These are phyloP conservation scores for Phellinidium pouzarii DNA, from an alignment of 1,284 basidiomycete genomes.

Conservation along the genomic window DNA sequence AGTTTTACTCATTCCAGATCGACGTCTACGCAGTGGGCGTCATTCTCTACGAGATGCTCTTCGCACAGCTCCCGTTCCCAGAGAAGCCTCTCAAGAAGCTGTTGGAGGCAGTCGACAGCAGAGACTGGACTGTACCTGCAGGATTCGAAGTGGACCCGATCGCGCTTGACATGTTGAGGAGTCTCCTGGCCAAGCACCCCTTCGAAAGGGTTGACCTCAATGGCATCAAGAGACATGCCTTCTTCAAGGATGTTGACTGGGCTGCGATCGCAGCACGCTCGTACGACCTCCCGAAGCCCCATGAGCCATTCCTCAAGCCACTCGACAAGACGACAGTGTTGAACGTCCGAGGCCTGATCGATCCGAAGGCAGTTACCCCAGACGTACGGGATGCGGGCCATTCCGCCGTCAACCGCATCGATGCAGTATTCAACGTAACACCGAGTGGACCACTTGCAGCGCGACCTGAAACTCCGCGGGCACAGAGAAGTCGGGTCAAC, in stretches of 20 bases:
- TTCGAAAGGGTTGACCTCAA: not conserved
- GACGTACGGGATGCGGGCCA: too few relatives aligned
- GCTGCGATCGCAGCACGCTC: not conserved
- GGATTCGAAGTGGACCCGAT: not conserved
- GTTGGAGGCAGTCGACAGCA: not conserved
- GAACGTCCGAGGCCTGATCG: too few relatives aligned
- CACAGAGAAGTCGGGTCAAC: too few relatives aligned
- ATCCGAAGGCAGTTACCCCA: not conserved
- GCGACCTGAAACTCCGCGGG: not conserved
- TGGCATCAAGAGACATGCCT: not conserved
- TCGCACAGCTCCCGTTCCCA: slow-evolving; percentile 29
- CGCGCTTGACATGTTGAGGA: not conserved
- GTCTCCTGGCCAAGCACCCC: not conserved
- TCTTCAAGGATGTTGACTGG: not conserved
- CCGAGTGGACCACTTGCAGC: not conserved
- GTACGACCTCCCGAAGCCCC: not conserved
- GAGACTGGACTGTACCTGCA: not conserved
- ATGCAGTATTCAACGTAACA: not conserved
- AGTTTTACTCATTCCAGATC: slow-evolving; percentile 45
- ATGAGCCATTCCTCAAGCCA: not conserved
- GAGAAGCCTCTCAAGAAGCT: not conserved
- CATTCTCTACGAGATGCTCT: slow-evolving; percentile 53
- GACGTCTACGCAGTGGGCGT: slow-evolving; percentile 61
- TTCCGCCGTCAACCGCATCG: not conserved
- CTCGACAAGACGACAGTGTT: not conserved